Evolutionary conservation across 768 basidiomycete genomes (phyloP), one percentile per base, ranked within the genome.

Genomic region (Phaeolepiota aurea): DNA sequence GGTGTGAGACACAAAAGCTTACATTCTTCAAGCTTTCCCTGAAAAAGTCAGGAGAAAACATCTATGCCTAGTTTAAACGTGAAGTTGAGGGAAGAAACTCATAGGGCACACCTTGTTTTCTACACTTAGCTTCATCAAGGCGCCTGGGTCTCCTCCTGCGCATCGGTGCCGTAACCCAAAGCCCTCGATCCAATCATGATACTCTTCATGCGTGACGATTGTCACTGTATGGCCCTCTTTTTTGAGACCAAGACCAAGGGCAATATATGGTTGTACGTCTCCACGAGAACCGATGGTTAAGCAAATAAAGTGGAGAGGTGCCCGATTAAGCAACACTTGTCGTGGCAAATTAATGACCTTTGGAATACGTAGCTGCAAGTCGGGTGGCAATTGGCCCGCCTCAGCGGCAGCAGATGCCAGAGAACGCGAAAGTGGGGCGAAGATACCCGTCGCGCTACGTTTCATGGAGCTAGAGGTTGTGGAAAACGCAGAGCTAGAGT

Each of bases 11-110:
- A 46, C n/a, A 33, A 39, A 42, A 33, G 41, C 72, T 44, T 44
- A 75, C 74, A 47, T 76, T 69, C 2, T 63, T 63, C 3, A 84
- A 48, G 41, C 74, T 74, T 50, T 79, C 72, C 50, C 68, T 78
- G 67, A 84, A 82, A 49, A 81, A 84, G 14, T 78, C 77, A 0
- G 79, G 79, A 5, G 79, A 81, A 53, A 82, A 82, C 76, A 82
- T 82, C 77, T 77, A 48, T 3, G 47, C 25, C 19, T 38, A 30
- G 32, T 23, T 31, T 31, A 32, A 18, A n/a, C 12, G 28, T 11
- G 11, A 28, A 9, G 35, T 20, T 10, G 2, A 18, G 21, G n/a
- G 2, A 49, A 4, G 30, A 42, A 4, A 39, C 10, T 23, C 37
- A n/a, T 15, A 37, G n/a, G 7, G 7, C 33, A 12, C 32, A 65